Percentiles rank a stretch among this genome's conserved stretches.
These are phyloP conservation scores for Candida palmyrensis DNA, from an alignment of 805 yeast genomes.

Conservation along the genomic window DNA sequence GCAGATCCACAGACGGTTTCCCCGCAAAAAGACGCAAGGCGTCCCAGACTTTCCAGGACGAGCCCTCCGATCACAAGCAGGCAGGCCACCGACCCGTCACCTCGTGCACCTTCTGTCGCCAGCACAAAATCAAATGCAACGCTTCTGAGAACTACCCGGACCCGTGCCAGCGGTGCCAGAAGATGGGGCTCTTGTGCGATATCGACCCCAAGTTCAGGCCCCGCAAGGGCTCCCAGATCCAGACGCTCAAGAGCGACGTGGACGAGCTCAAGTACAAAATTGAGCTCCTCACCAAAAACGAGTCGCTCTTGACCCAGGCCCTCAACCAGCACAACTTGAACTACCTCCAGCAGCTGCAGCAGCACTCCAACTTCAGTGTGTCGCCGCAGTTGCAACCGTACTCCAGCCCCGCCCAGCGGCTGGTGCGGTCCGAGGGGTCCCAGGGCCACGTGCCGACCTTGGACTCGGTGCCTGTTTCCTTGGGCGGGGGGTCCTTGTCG, in stretches of 20 bases:
- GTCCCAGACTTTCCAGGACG: background rate
- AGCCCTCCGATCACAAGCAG: conserved; percentile 10
- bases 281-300: conserved; percentile 59
- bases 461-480: background rate
- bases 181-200: conserved; percentile 76
- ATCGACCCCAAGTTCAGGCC: conserved; percentile 91
- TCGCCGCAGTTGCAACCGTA: conserved; percentile 5
- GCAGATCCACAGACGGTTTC: conserved; percentile 11
- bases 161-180: conserved; percentile 78
- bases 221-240: conserved; percentile 86
- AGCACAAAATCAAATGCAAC: conserved; percentile 89
- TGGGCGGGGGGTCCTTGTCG: background rate
- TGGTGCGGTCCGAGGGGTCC: too few species aligned
- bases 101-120: conserved; percentile 91
- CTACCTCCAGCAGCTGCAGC: conserved; percentile 18
- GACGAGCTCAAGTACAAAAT: conserved; percentile 73
- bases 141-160: conserved; percentile 79
- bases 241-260: conserved; percentile 76
- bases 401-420: conserved; percentile 1
- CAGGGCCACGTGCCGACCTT: conserved; percentile 1
- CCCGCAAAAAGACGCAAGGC: conserved; percentile 9
- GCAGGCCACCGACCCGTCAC: conserved; percentile 78
- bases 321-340: conserved; percentile 40
- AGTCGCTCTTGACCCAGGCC: conserved; percentile 62
- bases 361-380: conserved; percentile 4